These are phyloP conservation scores for Chaetomium cochliodes DNA, from an alignment of 495 filamentous ascomycete species.

Conservation along the genomic window DNA sequence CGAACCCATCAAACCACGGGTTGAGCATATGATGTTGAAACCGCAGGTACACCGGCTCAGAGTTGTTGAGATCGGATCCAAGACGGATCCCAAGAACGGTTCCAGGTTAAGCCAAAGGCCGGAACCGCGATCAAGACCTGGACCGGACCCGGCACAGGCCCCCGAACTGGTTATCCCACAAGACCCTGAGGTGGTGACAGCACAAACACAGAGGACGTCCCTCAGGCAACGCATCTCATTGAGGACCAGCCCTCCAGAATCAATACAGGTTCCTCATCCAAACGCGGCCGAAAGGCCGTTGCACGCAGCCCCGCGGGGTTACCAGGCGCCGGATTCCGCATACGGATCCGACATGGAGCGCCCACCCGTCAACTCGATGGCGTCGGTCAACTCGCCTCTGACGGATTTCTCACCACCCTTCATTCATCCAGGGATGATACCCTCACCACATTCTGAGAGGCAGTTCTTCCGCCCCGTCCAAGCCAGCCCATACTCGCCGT, in stretches of 20 bases:
- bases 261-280: conserved; percentile 46
- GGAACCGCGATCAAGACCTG: background rate
- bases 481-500: conserved; percentile 55
- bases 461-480: conserved; percentile 55
- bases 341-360: conserved; percentile 54
- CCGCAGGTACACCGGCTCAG: conserved; percentile 21
- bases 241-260: conserved; percentile 44
- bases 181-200: conserved; percentile 30
- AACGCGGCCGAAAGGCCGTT: conserved; percentile 33
- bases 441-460: conserved; percentile 52
- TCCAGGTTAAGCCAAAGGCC: conserved; percentile 13
- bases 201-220: conserved; percentile 43
- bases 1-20: conserved; percentile 12
- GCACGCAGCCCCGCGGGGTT: conserved; percentile 31
- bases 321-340: conserved; percentile 50
- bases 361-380: conserved; percentile 34
- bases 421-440: conserved; percentile 40
- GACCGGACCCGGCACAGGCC: conserved; percentile 24
- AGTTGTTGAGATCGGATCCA: conserved; percentile 32
- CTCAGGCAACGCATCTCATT: conserved; percentile 51
- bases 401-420: conserved; percentile 39
- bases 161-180: conserved; percentile 23
- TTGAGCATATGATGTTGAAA: conserved; percentile 14
- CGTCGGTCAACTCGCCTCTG: conserved; percentile 32
- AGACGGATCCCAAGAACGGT: conserved; percentile 14